A percentile compares a stretch with the other conserved stretches of the same genome.
These are phyloP conservation scores for Telopea speciosissima DNA, from an alignment of 177 flowering plant genomes.

Conservation along the genomic window DNA sequence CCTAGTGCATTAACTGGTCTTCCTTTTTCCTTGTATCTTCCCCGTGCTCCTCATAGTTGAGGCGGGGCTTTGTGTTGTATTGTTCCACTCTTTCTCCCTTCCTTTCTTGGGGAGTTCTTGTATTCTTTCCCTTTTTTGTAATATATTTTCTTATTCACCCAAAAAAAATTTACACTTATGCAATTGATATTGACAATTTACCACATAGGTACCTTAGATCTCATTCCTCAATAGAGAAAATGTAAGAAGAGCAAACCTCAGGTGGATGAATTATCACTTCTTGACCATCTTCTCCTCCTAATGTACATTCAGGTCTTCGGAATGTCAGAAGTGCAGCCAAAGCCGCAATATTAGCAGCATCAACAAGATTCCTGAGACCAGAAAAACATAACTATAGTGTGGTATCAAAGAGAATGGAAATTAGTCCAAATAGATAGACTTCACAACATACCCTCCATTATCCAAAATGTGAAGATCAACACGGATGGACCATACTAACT, in stretches of 20 bases:
- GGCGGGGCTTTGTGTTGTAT: too few relatives aligned
- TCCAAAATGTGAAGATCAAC: slow-evolving; percentile 92
- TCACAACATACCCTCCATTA: slow-evolving; percentile 76
- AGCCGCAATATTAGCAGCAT: slow-evolving; percentile 97
- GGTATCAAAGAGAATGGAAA: not conserved
- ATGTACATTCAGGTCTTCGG: slow-evolving; percentile 84
- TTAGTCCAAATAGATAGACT: not conserved
- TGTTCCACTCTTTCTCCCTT: too few relatives aligned
- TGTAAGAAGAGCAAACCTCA: slow-evolving; percentile 44
- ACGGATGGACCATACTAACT: slow-evolving; percentile 83
- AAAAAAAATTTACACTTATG: too few relatives aligned
- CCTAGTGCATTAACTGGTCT: too few relatives aligned
- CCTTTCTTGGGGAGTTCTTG: too few relatives aligned
- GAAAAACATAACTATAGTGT: not conserved
- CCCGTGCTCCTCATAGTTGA: too few relatives aligned
- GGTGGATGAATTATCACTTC: slow-evolving; percentile 80
- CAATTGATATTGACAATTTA: too few relatives aligned
- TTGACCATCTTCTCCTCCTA: slow-evolving; percentile 84
- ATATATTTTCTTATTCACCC: too few relatives aligned
- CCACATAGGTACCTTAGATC: not conserved
- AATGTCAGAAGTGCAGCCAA: slow-evolving; percentile 86
- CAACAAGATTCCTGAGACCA: slow-evolving; percentile 78
- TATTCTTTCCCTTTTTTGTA: too few relatives aligned
- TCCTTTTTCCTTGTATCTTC: too few relatives aligned
- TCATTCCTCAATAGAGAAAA: not conserved